Conservation (phyloP, 1,284 basidiomycete species). For the Naganishia cerealis region DNA sequence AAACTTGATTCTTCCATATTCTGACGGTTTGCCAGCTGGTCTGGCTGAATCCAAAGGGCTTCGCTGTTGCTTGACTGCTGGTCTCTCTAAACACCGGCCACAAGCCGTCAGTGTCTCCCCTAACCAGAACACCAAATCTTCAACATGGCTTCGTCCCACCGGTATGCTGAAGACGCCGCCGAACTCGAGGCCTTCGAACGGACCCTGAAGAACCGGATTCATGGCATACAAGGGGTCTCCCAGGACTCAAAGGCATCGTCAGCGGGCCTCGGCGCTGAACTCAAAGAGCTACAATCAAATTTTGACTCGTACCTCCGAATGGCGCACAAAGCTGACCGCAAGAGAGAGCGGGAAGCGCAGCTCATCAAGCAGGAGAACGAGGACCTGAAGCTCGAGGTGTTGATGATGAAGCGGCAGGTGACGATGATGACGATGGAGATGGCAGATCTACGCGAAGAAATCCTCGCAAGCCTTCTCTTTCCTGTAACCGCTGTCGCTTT, state of each 20-base stretch:
- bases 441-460: neutral
- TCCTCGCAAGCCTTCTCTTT: neutral
- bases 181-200: neutral
- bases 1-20: too few species aligned
- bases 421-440: neutral
- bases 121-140: too few species aligned
- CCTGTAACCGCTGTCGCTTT: neutral
- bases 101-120: too few species aligned
- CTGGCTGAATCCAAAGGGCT: too few species aligned
- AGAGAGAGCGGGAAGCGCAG: neutral
- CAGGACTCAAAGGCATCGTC: neutral
- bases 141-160: too few species aligned
- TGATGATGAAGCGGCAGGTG: neutral
- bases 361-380: neutral
- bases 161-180: neutral
- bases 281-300: neutral
- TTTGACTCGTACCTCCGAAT: neutral
- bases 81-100: too few species aligned
- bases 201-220: neutral
- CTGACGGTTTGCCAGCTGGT: too few species aligned
- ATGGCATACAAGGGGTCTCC: neutral
- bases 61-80: too few species aligned
- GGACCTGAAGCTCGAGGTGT: neutral
- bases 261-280: neutral
- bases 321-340: neutral